Evolutionary conservation across 75 land plant genomes (phyloP).

Genomic region (Pinus tabuliformis): DNA sequence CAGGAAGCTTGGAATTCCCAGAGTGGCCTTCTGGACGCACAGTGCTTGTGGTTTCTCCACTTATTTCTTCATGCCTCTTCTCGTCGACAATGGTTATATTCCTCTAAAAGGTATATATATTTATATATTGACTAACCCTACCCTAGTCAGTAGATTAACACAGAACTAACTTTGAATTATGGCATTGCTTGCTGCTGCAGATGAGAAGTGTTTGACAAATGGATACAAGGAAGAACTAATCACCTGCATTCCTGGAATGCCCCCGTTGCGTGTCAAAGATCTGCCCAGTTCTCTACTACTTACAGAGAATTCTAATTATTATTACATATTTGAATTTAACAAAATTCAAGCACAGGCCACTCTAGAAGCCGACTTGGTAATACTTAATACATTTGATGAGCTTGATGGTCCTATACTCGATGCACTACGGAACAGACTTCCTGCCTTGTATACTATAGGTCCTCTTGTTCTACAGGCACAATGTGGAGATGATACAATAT

Average conservation of each 20-base stretch:
- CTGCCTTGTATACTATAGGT: not conserved
- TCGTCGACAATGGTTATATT: conserved; percentile 16
- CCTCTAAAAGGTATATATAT: conserved; percentile 12
- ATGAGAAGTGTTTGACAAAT: conserved; percentile 6
- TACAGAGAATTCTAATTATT: too few relatives aligned
- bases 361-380: not conserved
- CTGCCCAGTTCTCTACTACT: conserved; percentile 8
- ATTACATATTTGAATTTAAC: conserved; percentile 10
- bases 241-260: conserved; percentile 14
- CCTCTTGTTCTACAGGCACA: not conserved
- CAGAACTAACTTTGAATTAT: not conserved
- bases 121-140: too few relatives aligned
- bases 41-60: conserved; percentile 45
- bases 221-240: conserved; percentile 10
- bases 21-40: conserved; percentile 36
- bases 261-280: conserved; percentile 8
- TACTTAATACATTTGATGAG: conserved; percentile 15
- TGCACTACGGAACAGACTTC: not conserved
- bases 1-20: conserved; percentile 33
- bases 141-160: too few relatives aligned
- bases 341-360: not conserved
- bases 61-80: conserved; percentile 5
- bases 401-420: not conserved
- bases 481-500: not conserved
- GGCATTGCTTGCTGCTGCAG: not conserved